A percentile compares a stretch with the other conserved stretches of the same genome.
phyloP scores from a whole-genome alignment of 169 alveolate species.

The Plasmodium vinckei region DNA sequence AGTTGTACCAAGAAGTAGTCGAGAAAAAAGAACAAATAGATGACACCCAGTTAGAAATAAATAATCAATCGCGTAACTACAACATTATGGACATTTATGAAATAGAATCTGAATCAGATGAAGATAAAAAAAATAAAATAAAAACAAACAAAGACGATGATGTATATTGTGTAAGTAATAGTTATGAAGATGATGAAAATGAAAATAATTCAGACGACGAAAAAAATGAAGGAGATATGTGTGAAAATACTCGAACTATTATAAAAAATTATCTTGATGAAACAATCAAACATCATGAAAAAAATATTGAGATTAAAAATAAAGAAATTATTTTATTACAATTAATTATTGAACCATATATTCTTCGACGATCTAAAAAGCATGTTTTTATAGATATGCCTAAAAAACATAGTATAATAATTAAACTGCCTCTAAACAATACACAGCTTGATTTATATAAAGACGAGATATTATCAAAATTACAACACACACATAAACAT shows the following conservation, averaged over 20 bases:
- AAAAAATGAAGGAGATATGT: background rate
- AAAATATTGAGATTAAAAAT: slow-evolving; percentile 34
- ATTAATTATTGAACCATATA: slow-evolving; percentile 91
- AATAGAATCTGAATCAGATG: background rate
- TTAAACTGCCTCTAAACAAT: slow-evolving; percentile 78
- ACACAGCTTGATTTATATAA: slow-evolving; percentile 79
- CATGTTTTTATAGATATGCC: slow-evolving; percentile 91
- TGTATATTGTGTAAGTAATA: background rate
- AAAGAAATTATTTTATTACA: slow-evolving; percentile 78
- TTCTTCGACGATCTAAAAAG: slow-evolving; percentile 89
- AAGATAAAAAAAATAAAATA: no score
- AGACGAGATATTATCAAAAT: slow-evolving; percentile 75
- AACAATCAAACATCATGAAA: slow-evolving; percentile 54
- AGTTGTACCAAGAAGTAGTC: slow-evolving; percentile 47
- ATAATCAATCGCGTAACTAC: background rate
- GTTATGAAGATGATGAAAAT: background rate
- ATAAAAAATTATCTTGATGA: slow-evolving; percentile 43
- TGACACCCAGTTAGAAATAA: background rate
- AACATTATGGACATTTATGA: background rate
- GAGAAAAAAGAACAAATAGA: slow-evolving; percentile 1
- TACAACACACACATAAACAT: slow-evolving; percentile 68
- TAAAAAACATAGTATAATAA: slow-evolving; percentile 80
- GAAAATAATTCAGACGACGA: background rate
- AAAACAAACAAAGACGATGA: background rate
- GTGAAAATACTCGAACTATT: background rate